These are phyloP conservation scores for Lachnellula occidentalis DNA, from an alignment of 2,329 filamentous ascomycete species.

Conservation along the genomic window DNA sequence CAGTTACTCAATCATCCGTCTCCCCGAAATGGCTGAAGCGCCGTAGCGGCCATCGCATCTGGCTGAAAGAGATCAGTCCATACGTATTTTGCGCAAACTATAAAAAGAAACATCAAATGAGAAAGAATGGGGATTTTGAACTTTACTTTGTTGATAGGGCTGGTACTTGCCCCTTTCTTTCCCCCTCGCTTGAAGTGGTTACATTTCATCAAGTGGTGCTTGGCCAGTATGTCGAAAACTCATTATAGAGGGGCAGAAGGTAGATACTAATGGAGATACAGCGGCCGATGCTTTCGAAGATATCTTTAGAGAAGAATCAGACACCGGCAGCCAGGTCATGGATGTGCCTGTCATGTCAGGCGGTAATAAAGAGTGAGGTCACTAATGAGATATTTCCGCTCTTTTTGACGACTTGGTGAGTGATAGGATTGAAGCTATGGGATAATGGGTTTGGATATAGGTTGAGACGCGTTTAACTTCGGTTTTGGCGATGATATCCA, in stretches of 20 bases:
- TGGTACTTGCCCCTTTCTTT: conserved; percentile 18
- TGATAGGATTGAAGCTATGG: not conserved
- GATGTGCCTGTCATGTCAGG: conserved; percentile 1
- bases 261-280: conserved; percentile 6
- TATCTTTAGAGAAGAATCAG: conserved; percentile 11
- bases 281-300: conserved; percentile 23
- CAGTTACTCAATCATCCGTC: conserved; percentile 48
- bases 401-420: not conserved
- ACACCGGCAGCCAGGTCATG: not conserved
- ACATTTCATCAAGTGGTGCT: not conserved
- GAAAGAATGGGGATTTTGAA: conserved; percentile 31
- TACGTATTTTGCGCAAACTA: conserved; percentile 57
- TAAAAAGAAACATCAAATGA: conserved; percentile 47
- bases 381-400: not conserved
- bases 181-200: not conserved
- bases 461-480: not conserved
- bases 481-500: no score
- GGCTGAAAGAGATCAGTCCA: conserved; percentile 48
- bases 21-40: conserved; percentile 47
- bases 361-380: not conserved
- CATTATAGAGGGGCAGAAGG: not conserved
- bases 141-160: conserved; percentile 25
- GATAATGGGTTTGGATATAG: not conserved
- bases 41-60: conserved; percentile 42
- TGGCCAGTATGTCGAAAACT: not conserved